These are phyloP conservation scores for Aplosporella prunicola DNA, from an alignment of 2,329 filamentous ascomycete genomes.

Conservation along the genomic window DNA sequence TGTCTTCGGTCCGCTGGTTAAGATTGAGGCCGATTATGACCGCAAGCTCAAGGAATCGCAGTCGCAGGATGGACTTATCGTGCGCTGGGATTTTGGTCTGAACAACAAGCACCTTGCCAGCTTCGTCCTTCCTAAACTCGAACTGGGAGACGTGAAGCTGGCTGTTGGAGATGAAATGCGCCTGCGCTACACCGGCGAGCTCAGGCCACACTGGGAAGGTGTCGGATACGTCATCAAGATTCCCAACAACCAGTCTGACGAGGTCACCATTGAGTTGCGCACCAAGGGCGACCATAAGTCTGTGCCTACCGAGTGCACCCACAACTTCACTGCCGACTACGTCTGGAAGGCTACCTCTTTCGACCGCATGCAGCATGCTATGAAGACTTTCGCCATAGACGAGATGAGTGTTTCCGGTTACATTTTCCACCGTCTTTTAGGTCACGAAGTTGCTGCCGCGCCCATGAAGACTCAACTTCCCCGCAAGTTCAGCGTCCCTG, in stretches of 20 bases:
- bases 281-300: slow-evolving; percentile 94
- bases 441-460: slow-evolving; percentile 86
- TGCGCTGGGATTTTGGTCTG: slow-evolving; percentile 88
- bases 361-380: slow-evolving; percentile 96
- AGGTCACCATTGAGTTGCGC: slow-evolving; percentile 89
- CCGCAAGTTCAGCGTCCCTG: slow-evolving; percentile 93
- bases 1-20: slow-evolving; percentile 93
- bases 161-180: slow-evolving; percentile 98
- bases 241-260: slow-evolving; percentile 96
- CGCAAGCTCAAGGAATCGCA: slow-evolving; percentile 98
- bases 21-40: slow-evolving; percentile 98
- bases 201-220: slow-evolving; percentile 88
- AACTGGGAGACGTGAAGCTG: slow-evolving; percentile 94
- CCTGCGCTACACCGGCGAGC: slow-evolving; percentile 87
- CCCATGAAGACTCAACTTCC: slow-evolving; percentile 94
- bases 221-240: slow-evolving; percentile 99
- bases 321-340: slow-evolving; percentile 97
- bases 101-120: slow-evolving; percentile 97
- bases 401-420: slow-evolving; percentile 98
- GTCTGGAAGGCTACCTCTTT: slow-evolving; percentile 99
- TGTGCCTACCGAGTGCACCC: slow-evolving; percentile 89
- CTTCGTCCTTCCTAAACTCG: slow-evolving; percentile 92
- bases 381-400: slow-evolving; percentile 98
- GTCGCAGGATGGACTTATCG: slow-evolving; percentile 87
- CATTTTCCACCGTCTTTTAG: slow-evolving; percentile 93